Evolutionary conservation across 257 asterid genomes (phyloP).

Genomic region (Salvia hispanica): DNA sequence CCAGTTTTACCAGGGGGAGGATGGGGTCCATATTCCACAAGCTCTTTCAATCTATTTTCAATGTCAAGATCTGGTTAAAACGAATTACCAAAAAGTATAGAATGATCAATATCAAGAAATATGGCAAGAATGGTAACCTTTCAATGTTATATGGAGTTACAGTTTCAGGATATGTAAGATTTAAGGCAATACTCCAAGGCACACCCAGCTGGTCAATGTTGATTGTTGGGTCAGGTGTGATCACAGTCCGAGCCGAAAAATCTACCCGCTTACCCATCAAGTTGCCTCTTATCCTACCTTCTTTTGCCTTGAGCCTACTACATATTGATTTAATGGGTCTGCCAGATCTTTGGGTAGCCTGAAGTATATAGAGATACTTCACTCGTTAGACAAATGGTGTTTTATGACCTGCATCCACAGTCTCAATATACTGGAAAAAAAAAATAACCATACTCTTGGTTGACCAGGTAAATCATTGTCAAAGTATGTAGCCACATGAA

Average conservation of each 20-base stretch:
- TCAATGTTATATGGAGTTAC: conserved; percentile 99
- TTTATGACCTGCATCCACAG: conserved; percentile 17
- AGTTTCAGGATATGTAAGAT: conserved; percentile 98
- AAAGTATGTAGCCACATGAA: conserved; percentile 97
- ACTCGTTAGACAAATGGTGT: conserved; percentile 25
- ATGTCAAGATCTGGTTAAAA: conserved; percentile 23
- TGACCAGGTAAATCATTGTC: conserved; percentile 99
- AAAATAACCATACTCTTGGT: conserved; percentile 78
- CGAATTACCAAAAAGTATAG: conserved; percentile 21
- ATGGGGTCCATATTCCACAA: conserved; percentile 98
- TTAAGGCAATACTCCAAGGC: conserved; percentile 99
- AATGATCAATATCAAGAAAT: conserved; percentile 12
- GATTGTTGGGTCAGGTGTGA: conserved; percentile 98
- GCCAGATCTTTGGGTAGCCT: conserved; percentile 99
- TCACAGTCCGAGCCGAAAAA: conserved; percentile 98
- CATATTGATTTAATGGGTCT: conserved; percentile 97
- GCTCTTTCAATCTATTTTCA: conserved; percentile 85
- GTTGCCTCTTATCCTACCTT: conserved; percentile 97
- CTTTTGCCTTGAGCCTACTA: conserved; percentile 97
- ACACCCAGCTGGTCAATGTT: conserved; percentile 96
- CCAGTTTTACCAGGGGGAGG: conserved; percentile 99
- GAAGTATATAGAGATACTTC: conserved; percentile 25
- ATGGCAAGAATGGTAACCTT: conserved; percentile 51
- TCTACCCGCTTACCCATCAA: conserved; percentile 99
- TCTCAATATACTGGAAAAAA: conserved; percentile 7